Base-by-base conservation (phyloP, 2,329 filamentous ascomycete genomes). In the Fonsecaea nubica region DNA sequence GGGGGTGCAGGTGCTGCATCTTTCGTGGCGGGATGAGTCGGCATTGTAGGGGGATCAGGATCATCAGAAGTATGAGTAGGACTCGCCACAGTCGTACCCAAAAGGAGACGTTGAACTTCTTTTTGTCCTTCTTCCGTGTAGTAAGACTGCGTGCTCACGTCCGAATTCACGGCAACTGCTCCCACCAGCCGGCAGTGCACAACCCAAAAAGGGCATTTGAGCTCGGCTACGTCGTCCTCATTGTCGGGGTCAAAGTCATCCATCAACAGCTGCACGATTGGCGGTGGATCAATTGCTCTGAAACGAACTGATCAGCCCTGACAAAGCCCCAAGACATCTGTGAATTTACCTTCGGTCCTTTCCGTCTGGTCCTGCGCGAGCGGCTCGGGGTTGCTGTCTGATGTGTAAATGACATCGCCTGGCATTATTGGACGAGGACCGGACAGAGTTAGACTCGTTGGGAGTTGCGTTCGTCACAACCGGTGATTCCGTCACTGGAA, bases 211-310 rank as follows among this genome's bases (percentile, higher is more conserved):
- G 77, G 75, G 3, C 75, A 76, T 62, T 79, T 76, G 30, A 73
- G 58, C 25, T 77, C 76, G 5, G 75, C 74, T 15, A 75, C 66
- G 68, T 83, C 80, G 9, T 75, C 72, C 36, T 76, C 62, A 2
- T 76, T 79, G 2, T 71, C 67, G 1, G 79, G 73, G 65, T 82
- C 76, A 63, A 81, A 83, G 64, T 82, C 79, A 35, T 74, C 75
- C 15, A 83, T 73, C 38, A 82, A 76, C 60, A 83, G 74, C 66
- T 83, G 81, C 21, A 83, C 70, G 50, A 83, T 81, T 18, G 81
- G 80, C 21, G 81, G 79, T 15, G 81, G 81, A 66, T 83, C 81
- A 35, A 83, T 76, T 4, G 80, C 76, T 54, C 80, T 72, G 57
- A 25, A 13, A 9, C 59, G 33, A 8, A 52, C 15, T 74, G 13